phyloP scores from a whole-genome alignment of 169 alveolate species.

The Neospora caninum region DNA sequence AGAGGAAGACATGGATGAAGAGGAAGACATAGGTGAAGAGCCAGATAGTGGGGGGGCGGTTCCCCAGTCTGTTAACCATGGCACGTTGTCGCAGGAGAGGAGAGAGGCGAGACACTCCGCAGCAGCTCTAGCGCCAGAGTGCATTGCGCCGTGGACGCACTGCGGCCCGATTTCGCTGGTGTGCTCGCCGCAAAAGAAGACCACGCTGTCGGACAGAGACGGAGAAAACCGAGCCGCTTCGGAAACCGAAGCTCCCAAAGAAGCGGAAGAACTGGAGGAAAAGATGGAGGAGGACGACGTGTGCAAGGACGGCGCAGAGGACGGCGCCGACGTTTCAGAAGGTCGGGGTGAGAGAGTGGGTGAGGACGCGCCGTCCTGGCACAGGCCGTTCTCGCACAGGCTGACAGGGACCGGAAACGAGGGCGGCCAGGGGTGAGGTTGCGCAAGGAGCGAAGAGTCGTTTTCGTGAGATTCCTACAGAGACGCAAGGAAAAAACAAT shows the following conservation, averaged over 20 bases:
- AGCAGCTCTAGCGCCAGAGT: conserved; percentile 67
- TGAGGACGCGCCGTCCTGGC: no score
- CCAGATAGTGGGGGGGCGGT: neutral
- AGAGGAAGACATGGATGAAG: neutral
- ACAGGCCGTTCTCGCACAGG: no score
- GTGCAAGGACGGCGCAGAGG: no score
- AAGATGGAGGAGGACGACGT: no score
- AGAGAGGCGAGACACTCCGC: conserved; percentile 65
- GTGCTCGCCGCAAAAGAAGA: conserved; percentile 60
- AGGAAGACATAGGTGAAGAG: neutral
- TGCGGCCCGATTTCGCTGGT: conserved; percentile 64
- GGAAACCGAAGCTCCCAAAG: no score
- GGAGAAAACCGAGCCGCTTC: conserved; percentile 4
- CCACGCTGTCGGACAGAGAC: conserved; percentile 32
- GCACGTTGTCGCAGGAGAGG: conserved; percentile 19
- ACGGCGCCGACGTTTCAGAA: neutral
- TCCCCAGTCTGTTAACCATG: conserved; percentile 50
- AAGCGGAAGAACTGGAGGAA: no score
- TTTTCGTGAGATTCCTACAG: neutral
- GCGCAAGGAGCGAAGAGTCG: neutral
- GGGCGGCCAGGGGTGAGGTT: conserved; percentile 33
- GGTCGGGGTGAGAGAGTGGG: neutral
- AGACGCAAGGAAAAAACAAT: neutral
- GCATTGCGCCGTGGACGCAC: conserved; percentile 65
- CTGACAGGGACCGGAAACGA: conserved; percentile 3